Conservation (phyloP, 2,329 filamentous ascomycete genomes). For the Geoglossum cookeanum region DNA sequence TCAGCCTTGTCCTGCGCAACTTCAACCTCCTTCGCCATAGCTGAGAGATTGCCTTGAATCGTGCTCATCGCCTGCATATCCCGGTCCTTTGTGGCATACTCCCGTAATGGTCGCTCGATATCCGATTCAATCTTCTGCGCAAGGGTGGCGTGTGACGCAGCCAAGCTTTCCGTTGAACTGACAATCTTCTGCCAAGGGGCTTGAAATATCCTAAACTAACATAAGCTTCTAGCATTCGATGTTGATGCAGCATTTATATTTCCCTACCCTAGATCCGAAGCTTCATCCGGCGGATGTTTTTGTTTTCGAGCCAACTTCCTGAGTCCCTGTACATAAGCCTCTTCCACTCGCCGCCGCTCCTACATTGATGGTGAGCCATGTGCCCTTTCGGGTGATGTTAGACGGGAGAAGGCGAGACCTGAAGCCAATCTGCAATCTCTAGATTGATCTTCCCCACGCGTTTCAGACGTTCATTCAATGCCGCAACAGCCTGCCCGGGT, state of each 20-base stretch:
- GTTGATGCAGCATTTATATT: background rate
- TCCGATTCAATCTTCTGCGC: conserved; percentile 71
- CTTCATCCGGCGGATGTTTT: conserved; percentile 53
- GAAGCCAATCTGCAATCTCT: conserved; percentile 91
- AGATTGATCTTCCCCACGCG: conserved; percentile 70
- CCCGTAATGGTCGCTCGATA: conserved; percentile 65
- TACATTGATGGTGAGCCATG: conserved; percentile 22
- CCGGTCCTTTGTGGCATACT: conserved; percentile 48
- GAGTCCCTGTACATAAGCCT: conserved; percentile 66
- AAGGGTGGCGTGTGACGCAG: conserved; percentile 65
- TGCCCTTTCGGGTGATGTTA: background rate
- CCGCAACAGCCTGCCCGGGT: conserved; percentile 60
- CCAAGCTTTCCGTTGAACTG: conserved; percentile 58
- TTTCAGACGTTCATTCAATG: conserved; percentile 73
- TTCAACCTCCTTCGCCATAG: conserved; percentile 70
- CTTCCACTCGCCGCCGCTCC: conserved; percentile 87
- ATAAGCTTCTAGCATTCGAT: conserved; percentile 7
- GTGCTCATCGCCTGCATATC: conserved; percentile 67
- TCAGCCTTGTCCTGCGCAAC: conserved; percentile 69
- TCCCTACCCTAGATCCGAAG: conserved; percentile 62
- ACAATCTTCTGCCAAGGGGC: conserved; percentile 79
- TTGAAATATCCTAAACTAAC: conserved; percentile 55
- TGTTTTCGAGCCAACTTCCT: conserved; percentile 61
- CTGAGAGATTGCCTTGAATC: conserved; percentile 61
- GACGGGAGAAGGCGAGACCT: conserved; percentile 37